Percentiles rank a stretch among this genome's conserved stretches.
Evolutionary conservation across 2,329 filamentous ascomycete species (phyloP).

Genomic region (Colletotrichum sansevieriae): DNA sequence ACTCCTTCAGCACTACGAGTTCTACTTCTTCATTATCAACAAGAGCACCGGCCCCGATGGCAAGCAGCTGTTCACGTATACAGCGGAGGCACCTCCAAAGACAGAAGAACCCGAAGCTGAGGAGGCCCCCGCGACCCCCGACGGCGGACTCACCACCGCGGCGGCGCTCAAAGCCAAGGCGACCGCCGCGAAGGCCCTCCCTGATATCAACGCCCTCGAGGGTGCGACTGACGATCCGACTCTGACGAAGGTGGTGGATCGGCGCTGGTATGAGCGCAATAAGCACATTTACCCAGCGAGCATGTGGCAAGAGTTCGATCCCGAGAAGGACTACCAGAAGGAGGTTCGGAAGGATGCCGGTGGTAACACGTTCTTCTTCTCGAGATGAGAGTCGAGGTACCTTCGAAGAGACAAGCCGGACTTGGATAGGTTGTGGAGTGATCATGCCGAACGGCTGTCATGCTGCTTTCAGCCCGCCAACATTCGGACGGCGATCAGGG

Average conservation of each 20-base stretch:
- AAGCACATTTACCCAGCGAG: slow-evolving; percentile 99
- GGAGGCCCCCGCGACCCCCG: slow-evolving; percentile 38
- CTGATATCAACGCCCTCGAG: slow-evolving; percentile 73
- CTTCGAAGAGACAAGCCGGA: not conserved
- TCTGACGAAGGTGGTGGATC: slow-evolving; percentile 93
- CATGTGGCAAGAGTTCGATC: slow-evolving; percentile 95
- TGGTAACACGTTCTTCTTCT: slow-evolving; percentile 95
- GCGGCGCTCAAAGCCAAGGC: slow-evolving; percentile 54
- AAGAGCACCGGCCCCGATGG: slow-evolving; percentile 81
- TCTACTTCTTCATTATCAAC: slow-evolving; percentile 97
- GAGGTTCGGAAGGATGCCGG: slow-evolving; percentile 85
- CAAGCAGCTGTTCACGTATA: slow-evolving; percentile 82
- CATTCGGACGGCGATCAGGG: slow-evolving; percentile 51
- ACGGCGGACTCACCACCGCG: slow-evolving; percentile 51
- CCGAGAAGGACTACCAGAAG: slow-evolving; percentile 84
- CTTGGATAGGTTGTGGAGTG: not conserved
- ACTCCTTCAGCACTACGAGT: slow-evolving; percentile 85
- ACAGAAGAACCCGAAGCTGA: slow-evolving; percentile 38
- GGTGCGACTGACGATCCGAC: slow-evolving; percentile 83
- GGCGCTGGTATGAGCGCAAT: slow-evolving; percentile 96
- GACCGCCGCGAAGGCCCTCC: slow-evolving; percentile 51
- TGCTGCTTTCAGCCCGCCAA: slow-evolving; percentile 49
- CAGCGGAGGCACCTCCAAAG: slow-evolving; percentile 58
- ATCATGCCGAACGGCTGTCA: slow-evolving; percentile 14
- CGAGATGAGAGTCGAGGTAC: slow-evolving; percentile 51